Evolutionary conservation across 1,284 basidiomycete species (phyloP), one percentile per base, ranked within the genome.

Genomic region (Fomitopsis pinicola): DNA sequence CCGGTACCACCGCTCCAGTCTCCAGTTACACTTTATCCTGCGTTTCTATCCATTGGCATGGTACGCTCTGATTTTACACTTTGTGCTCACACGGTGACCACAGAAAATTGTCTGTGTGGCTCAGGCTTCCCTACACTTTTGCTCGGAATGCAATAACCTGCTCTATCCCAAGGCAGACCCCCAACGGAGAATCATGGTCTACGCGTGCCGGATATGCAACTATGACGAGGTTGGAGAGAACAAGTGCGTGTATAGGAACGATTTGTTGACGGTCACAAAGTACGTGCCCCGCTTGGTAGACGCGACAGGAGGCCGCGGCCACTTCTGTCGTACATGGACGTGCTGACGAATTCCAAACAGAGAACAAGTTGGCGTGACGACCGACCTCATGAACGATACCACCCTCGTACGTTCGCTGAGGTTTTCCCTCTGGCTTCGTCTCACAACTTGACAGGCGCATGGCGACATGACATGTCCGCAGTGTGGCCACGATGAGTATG

Each of bases 241-340:
- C 75, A 90, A 89, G 68, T 90, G 92, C 67, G 95, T 98, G 10
- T 99, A 97, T 75, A 82, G 89, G 70, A 97, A 99, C 66, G 97
- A 98, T 78, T 76, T 98, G 77, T 80, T 98, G 71, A 97, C 93
- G 0, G 90, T 97, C 30, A 95, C 91, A 68, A 95, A 94, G 95
- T 97, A 74, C 71, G 91, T 83, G 19, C 17, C 33, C 6, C 22
- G 30, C 2, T 26, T 19, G 9, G 35, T 10, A 19, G 19, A 30
- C n/a, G 9, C 42, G 46, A 22, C 22, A 22, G 22, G 22, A 22
- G 22, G 22, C 2, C 22, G n/a, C 10, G 54, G n/a, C 22, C 40
- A 19, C 15, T 17, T 57, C 35, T 56, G 26, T 55, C 38, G 22
- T 22, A 22, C 22, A 22, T 22, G n/a, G 48, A 26, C 45, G 7